Base-by-base conservation (phyloP, 441 rosid genomes). In the Syzygium syzygioides region DNA sequence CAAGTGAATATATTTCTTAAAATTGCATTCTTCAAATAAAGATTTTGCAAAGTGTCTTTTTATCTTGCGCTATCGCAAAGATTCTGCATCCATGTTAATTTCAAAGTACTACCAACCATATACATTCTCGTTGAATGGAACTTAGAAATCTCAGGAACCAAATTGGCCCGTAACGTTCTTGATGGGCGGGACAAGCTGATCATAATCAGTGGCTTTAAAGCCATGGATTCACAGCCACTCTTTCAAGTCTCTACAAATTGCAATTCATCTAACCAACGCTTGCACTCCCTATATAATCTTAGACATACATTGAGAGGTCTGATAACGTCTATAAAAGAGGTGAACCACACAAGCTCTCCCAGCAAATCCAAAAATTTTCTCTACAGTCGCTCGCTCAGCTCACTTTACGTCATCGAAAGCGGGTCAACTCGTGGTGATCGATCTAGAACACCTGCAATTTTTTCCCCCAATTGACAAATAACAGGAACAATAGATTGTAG, bases 251-350 rank as follows among this genome's bases (percentile, higher is more conserved):
- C 66, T 28, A 32, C 66, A 59, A 59, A 59, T 5, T 12, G 66
- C 66, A 59, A 12, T 0, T 62, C 1, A n/a, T 62, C 4, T 60
- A 4, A 62, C 68, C 68, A n/a, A n/a, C n/a, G 68, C 34, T 62
- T 62, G 68, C 19, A 0, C 2, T 62, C 68, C 34, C 2, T 14
- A 6, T 30, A 0, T 18, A n/a, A 62, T n/a, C 14, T 4, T 32
- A 6, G 34, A n/a, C 34, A 62, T 18, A n/a, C 19, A n/a, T 62
- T 14, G 71, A 62, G 34, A n/a, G 34, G 71, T 62, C 19, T n/a
- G 71, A n/a, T 62, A 14, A 62, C 14, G 34, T n/a, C 8, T 7
- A 34, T 62, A 62, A 62, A n/a, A 62, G 4, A n/a, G 71, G 34
- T 6, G 19, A 62, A n/a, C 34, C 71, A 14, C 15, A 4, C 71